phyloP scores from a whole-genome alignment of 208 protist species.

The Spongospora subterranea region DNA sequence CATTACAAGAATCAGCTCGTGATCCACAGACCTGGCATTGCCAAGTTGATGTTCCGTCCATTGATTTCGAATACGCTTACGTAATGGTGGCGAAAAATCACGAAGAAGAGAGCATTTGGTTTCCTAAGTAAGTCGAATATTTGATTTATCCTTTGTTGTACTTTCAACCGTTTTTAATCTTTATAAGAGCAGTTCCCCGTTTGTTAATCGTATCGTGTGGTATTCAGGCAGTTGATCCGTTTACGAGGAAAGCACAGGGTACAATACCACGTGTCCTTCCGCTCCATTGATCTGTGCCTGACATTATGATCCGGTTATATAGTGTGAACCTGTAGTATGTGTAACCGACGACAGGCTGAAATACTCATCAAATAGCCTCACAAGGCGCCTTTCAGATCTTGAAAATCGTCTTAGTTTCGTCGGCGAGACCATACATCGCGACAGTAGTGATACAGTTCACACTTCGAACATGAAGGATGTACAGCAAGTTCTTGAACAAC shows the following conservation, averaged over 20 bases:
- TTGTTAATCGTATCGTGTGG: neutral
- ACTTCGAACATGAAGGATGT: neutral
- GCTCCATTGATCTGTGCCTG: neutral
- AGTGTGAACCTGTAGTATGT: too few species aligned
- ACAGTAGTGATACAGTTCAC: neutral
- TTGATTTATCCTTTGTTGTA: too few species aligned
- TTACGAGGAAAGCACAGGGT: neutral
- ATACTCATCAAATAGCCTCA: neutral
- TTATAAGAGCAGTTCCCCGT: neutral
- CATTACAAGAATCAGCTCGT: neutral
- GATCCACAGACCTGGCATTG: neutral
- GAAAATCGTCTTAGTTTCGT: neutral
- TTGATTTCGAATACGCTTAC: slow-evolving; percentile 49
- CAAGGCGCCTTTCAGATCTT: neutral
- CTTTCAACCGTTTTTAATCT: too few species aligned
- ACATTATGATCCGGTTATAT: neutral
- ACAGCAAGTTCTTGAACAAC: neutral
- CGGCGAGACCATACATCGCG: neutral
- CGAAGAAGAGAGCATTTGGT: neutral
- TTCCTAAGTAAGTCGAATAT: neutral
- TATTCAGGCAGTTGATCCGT: neutral
- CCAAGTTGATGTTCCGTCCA: neutral
- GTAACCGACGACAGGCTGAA: too few species aligned
- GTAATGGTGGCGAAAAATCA: neutral
- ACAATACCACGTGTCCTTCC: neutral